phyloP scores from a whole-genome alignment of 169 alveolate species.

The Theileria parva region DNA sequence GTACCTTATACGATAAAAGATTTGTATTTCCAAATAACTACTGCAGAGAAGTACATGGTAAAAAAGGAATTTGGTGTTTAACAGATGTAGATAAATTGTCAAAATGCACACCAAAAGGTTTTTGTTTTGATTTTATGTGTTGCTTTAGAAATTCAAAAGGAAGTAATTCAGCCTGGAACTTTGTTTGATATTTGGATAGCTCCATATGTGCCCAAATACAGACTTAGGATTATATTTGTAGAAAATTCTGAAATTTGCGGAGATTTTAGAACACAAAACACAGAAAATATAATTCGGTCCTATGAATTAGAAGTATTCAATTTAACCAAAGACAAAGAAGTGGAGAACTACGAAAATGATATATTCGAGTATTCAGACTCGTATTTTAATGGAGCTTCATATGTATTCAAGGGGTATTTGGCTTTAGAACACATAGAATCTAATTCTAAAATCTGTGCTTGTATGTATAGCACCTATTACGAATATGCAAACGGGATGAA shows the following conservation, averaged over 20 bases:
- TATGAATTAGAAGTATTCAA: constrained; percentile 34
- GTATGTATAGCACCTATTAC: constrained; percentile 19
- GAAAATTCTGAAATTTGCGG: constrained; percentile 17
- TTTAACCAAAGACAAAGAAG: constrained; percentile 28
- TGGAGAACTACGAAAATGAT: constrained; percentile 8
- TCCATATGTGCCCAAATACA: constrained; percentile 55
- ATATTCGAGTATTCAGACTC: constrained; percentile 11
- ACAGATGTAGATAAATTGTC: background rate
- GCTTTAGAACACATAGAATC: constrained; percentile 1
- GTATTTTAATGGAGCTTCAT: background rate
- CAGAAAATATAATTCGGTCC: constrained; percentile 17
- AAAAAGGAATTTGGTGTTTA: constrained; percentile 17
- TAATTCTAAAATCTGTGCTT: constrained; percentile 32
- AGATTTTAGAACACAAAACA: background rate
- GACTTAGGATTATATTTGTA: constrained; percentile 9
- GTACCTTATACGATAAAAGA: background rate
- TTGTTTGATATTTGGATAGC: constrained; percentile 56
- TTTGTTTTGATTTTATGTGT: background rate
- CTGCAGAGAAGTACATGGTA: constrained; percentile 33
- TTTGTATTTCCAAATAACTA: constrained; percentile 29
- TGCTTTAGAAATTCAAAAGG: constrained; percentile 5
- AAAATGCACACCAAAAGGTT: constrained; percentile 21
- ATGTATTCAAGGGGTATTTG: constrained; percentile 40
- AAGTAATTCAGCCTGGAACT: constrained; percentile 42
- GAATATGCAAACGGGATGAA: constrained; percentile 23